Base-by-base conservation (phyloP, 2,329 filamentous ascomycete species). In the Lasiodiplodia gonubiensis region DNA sequence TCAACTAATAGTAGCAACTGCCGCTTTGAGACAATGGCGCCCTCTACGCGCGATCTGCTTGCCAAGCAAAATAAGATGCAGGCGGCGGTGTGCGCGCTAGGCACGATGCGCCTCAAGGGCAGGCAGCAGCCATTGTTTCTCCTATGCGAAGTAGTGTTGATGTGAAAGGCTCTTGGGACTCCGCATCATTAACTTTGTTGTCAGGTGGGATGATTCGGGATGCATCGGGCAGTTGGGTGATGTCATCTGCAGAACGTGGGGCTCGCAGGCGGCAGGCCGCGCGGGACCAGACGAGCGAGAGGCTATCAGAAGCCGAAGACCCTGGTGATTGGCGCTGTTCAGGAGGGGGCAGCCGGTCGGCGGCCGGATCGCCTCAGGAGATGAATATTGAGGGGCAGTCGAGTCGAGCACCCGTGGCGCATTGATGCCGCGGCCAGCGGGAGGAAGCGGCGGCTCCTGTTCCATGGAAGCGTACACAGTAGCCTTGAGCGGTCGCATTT, bases 161-260 rank as follows among this genome's bases (percentile, higher is more conserved):
- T 46, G 16, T 46, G 39, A 46, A n/a, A n/a, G 42, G 7, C 16
- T 46, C 42, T 46, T 3, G 3, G 18, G 18, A 21, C 12, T 16
- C 37, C 11, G 27, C 27, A 33, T 16, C 18, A 55, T 21, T 14
- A 14, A 52, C 7, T 23, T 52, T 5, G n/a, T 27, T 14, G 27
- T 35, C 59, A 46, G 39, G 25, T 37, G 14, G 27, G 27, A 51
- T 25, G 42, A 18, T 63, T 63, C 42, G 42, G 59, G 59, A 51
- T n/a, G 16, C 23, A 51, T 63, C 59, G 46, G 59, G 59, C 46
- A 63, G 46, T 4, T 61, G n/a, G 27, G 59, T 63, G 59, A 63
- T 63, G 59, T 63, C 59, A 63, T 63, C 11, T 27, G 57, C 23
- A 48, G 11, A 33, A 61, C 57, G 39, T 49, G 57, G 57, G 57